These are phyloP conservation scores for Westerdykella aurantiaca DNA, from an alignment of 2,329 filamentous ascomycete genomes.

Conservation along the genomic window DNA sequence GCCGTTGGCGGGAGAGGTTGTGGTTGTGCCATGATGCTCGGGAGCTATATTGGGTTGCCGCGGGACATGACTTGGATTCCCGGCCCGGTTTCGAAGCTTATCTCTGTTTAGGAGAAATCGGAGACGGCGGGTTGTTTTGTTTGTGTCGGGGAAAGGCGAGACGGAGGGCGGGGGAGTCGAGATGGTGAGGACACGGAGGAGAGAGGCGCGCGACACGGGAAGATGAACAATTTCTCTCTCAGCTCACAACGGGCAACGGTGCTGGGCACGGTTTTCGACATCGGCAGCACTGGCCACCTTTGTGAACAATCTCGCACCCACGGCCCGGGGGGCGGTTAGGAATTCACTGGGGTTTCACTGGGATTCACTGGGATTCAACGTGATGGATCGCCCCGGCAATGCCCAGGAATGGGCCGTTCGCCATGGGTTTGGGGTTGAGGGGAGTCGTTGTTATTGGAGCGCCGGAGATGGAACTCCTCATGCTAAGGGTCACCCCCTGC, in stretches of 20 bases:
- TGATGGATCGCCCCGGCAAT: constrained; percentile 10
- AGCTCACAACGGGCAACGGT: constrained; percentile 3
- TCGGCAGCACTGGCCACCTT: background rate
- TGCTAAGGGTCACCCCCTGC: no score
- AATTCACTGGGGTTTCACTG: constrained; percentile 12
- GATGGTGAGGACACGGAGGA: constrained; percentile 7
- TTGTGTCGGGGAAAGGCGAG: no score
- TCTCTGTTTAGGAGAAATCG: no score
- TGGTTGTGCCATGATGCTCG: constrained; percentile 18
- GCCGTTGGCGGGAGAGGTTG: constrained; percentile 32
- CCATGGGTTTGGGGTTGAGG: background rate
- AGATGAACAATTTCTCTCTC: constrained; percentile 1
- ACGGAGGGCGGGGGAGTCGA: constrained; percentile 11
- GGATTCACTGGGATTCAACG: constrained; percentile 5
- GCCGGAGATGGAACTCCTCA: background rate
- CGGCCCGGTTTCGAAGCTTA: background rate
- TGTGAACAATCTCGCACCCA: constrained; percentile 2
- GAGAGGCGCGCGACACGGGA: constrained; percentile 12
- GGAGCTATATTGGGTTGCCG: constrained; percentile 14
- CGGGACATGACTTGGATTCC: background rate
- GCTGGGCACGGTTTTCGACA: no score
- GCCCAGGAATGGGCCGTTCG: background rate
- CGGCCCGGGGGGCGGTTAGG: constrained; percentile 7
- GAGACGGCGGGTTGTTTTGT: no score
- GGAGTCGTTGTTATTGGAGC: no score